Percentiles rank a stretch among this genome's conserved stretches.
phyloP scores from a whole-genome alignment of 495 filamentous ascomycete species.

The Penicillium paxilli region DNA sequence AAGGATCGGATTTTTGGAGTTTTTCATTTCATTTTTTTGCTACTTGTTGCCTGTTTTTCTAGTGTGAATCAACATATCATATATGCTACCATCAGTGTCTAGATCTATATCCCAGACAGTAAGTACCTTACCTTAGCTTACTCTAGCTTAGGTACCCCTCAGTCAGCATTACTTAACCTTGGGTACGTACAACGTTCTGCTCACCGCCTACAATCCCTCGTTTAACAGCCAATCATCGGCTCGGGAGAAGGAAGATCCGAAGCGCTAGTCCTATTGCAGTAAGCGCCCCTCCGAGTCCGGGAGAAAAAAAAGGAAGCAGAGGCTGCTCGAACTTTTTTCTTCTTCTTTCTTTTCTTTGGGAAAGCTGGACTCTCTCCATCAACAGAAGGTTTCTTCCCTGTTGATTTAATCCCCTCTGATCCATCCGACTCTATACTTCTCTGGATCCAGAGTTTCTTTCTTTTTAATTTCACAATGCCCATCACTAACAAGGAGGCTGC shows the following conservation, averaged over 20 bases:
- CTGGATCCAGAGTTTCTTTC: conserved; percentile 18
- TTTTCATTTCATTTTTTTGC: no score
- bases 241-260: conserved; percentile 1
- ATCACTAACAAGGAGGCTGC: conserved; percentile 63
- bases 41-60: no score
- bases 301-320: conserved; percentile 38
- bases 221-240: conserved; percentile 36
- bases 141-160: background rate
- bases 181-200: no score
- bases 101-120: no score
- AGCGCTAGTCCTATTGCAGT: conserved; percentile 22
- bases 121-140: no score
- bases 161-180: background rate
- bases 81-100: no score
- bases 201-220: conserved; percentile 21
- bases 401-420: conserved; percentile 37
- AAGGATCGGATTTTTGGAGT: background rate
- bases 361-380: conserved; percentile 56
- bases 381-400: conserved; percentile 49
- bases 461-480: conserved; percentile 57
- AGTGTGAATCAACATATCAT: no score
- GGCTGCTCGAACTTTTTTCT: conserved; percentile 42
- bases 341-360: conserved; percentile 56
- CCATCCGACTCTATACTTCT: conserved; percentile 5
- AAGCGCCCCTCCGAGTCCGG: conserved; percentile 14